Evolutionary conservation across 2,329 filamentous ascomycete species (phyloP), one percentile per base, ranked within the genome.

Genomic region (Xylaria sp.): DNA sequence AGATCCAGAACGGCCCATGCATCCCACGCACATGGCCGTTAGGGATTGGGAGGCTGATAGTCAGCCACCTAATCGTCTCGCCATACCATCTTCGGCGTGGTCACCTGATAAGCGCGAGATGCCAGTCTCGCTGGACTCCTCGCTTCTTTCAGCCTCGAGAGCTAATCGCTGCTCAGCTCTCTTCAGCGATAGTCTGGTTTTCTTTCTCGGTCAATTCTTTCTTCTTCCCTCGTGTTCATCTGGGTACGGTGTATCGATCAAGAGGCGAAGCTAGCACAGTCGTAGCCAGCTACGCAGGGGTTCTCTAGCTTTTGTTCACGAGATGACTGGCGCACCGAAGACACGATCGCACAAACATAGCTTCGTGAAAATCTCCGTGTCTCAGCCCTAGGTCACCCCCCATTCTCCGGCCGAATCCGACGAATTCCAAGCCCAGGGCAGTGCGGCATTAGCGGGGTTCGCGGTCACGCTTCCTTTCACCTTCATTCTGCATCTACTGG

Each of bases 1-100:
- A 54, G 52, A 54, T 69, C 63, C 46, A 69, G 62, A 69, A 62
- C 57, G 57, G 52, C 28, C 57, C 34, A 66, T 69, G 15, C 34
- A 55, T 39, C 44, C 37, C 37, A 48, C 23, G n/a, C 9, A 48
- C 13, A 39, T 23, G 23, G 50, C 54, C 55, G 55, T 60, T 65
- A 44, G 15, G 20, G 25, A 25, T 52, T 44, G 41, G 41, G 61
- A 25, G 52, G 44, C 62, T 69, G 62, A 58, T 62, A 44, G 55
- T 51, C 48, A 52, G 63, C 54, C 39, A 34, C 52, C 56, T 28
- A 41, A 25, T 57, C 56, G 59, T 48, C 55, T 31, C 34, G 28
- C 51, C 51, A 65, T 65, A 20, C 66, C 31, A 10, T 41, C 60
- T 46, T 61, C n/a, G 34, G 66, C 51, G 39, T 46, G 20, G 58